Base-by-base conservation (phyloP, 352 stramenopile species). In the Globisporangium paddicum region DNA sequence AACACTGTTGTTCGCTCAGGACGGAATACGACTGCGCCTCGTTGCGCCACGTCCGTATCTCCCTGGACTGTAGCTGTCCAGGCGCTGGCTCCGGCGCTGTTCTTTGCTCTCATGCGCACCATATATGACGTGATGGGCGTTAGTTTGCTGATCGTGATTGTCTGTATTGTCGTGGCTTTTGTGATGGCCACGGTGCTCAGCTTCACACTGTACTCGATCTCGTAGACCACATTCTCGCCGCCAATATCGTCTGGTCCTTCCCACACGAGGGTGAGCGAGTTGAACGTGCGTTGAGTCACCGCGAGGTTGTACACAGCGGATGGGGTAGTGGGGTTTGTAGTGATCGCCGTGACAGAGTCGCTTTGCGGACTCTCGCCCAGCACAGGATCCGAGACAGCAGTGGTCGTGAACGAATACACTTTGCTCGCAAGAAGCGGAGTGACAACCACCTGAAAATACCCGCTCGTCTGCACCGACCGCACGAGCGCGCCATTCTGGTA, bases 11-110 rank as follows among this genome's bases (percentile, higher is more conserved):
- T 55, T 11, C 63, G 63, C 0, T 18, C 25, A 0, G 66, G 21
- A 10, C 59, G 49, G 30, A 79, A 72, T 0, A 60, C 57, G 16
- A 89, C 54, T 0, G 63, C 57, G 0, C 79, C 79, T 16, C 77
- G 77, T 38, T 71, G 62, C 5, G 72, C 72, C 2, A 86, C 58
- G 23, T 87, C 77, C 0, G 79, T 89, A 48, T 72, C 52, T 11
- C 55, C 56, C 13, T 49, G 46, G 0, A 79, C 9, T 0, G 51
- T 46, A 1, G 40, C 46, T 25, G 67, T 72, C 79, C 77, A 89
- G 0, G 3, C 30, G 55, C 77, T 77, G 4, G 37, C 45, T 3
- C 77, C 77, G 10, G 73, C 77, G 1, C 60, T 67, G 19, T 86
- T 87, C 38, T 37, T 60, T 18, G 71, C 64, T 47, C 69, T 63